Percentiles rank a stretch among this genome's conserved stretches.
Conservation (phyloP, 331 rosid species). For the Prunus yedoensis region DNA sequence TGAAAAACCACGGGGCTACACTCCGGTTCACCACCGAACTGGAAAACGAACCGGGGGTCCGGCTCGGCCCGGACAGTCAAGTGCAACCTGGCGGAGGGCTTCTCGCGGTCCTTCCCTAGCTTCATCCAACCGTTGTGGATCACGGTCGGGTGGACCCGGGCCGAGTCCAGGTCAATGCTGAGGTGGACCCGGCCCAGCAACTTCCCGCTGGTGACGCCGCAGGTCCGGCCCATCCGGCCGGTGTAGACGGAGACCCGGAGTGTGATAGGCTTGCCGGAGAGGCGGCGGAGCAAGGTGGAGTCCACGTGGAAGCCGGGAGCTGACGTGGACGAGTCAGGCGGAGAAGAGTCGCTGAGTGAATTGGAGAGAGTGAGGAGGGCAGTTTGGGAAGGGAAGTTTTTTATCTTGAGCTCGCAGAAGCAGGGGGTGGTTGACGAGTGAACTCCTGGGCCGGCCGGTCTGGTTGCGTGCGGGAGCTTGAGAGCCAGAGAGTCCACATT, state of each 20-base stretch:
- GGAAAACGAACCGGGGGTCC: constrained; percentile 84
- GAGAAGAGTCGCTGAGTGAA: constrained; percentile 33
- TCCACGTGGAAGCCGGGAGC: constrained; percentile 66
- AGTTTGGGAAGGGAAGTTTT: constrained; percentile 58
- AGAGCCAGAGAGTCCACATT: constrained; percentile 66
- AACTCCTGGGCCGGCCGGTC: constrained; percentile 50
- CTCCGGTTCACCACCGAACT: constrained; percentile 95
- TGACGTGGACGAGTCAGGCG: constrained; percentile 51
- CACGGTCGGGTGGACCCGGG: constrained; percentile 1
- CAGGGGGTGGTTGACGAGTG: constrained; percentile 89
- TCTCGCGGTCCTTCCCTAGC: constrained; percentile 46
- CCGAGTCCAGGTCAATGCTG: constrained; percentile 34
- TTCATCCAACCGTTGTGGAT: constrained; percentile 76
- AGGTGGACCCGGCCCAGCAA: constrained; percentile 63
- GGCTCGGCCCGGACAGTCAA: constrained; percentile 72
- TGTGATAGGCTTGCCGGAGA: constrained; percentile 38
- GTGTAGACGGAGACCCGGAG: constrained; percentile 64
- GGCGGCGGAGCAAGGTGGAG: constrained; percentile 45
- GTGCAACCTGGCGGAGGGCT: constrained; percentile 56
- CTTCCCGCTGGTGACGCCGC: constrained; percentile 60
- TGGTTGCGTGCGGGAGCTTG: constrained; percentile 60
- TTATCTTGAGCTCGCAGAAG: constrained; percentile 64
- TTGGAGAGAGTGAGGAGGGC: constrained; percentile 64
- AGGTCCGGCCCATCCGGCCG: constrained; percentile 64
- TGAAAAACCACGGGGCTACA: constrained; percentile 89